These are phyloP conservation scores for Coniferiporia sulphurascens DNA, from an alignment of 1,284 basidiomycete genomes.

Conservation along the genomic window DNA sequence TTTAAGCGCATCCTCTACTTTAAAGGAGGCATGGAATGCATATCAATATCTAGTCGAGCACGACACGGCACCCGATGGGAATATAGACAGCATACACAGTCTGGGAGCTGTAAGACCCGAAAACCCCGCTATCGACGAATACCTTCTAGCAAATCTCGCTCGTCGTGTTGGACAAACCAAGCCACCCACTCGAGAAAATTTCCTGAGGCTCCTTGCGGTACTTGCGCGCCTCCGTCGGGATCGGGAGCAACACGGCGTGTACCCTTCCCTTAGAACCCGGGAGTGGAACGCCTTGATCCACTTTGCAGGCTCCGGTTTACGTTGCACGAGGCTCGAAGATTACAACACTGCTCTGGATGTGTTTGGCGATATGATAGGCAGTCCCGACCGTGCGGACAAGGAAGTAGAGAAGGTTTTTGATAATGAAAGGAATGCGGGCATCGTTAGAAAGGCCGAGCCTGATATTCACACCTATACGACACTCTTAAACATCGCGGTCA, in stretches of 20 bases:
- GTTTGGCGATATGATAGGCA: slow-evolving; percentile 50
- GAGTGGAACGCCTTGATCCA: slow-evolving; percentile 75
- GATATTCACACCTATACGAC: slow-evolving; percentile 67
- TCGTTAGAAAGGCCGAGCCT: slow-evolving; percentile 31
- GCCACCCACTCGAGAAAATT: slow-evolving; percentile 53
- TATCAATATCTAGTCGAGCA: slow-evolving; percentile 41
- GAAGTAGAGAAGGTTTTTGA: slow-evolving; percentile 1
- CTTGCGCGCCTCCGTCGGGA: slow-evolving; percentile 48
- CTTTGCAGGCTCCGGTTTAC: slow-evolving; percentile 59
- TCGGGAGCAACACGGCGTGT: slow-evolving; percentile 32
- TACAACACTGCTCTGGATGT: slow-evolving; percentile 57
- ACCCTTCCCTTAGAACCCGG: slow-evolving; percentile 40
- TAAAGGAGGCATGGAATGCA: slow-evolving; percentile 51
- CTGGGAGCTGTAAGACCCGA: neutral
- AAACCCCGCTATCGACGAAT: neutral
- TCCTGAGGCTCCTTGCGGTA: slow-evolving; percentile 59
- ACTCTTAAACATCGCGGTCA: slow-evolving; percentile 57
- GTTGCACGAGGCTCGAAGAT: slow-evolving; percentile 49
- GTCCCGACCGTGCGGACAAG: slow-evolving; percentile 22
- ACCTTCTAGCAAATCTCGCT: slow-evolving; percentile 42
- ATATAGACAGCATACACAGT: neutral
- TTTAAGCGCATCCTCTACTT: neutral
- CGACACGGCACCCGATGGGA: slow-evolving; percentile 24
- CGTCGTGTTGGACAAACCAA: slow-evolving; percentile 39
- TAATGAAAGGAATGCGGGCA: slow-evolving; percentile 3